Base-by-base conservation (phyloP, 2,329 filamentous ascomycete genomes). In the Colletotrichum brevisporum region DNA sequence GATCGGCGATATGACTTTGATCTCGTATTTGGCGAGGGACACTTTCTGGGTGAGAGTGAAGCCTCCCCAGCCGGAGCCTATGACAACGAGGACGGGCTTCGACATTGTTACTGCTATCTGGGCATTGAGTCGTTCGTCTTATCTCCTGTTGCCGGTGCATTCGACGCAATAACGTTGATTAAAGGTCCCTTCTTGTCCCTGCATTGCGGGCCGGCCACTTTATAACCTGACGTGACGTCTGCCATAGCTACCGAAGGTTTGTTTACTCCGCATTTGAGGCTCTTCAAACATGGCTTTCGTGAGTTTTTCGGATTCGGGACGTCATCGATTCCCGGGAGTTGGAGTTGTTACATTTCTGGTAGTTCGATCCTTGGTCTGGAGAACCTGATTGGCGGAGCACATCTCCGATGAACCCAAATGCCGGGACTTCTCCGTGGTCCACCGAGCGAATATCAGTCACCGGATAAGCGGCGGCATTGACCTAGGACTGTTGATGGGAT, bases 21-120 rank as follows among this genome's bases (percentile, higher is more conserved):
- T 95, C 81, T 98, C 98, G 90, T 98, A 99, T 89, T 99, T 99
- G 73, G 99, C 89, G 69, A 99, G 91, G 70, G 95, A 97, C 76
- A 99, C 94, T 53, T 95, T 94, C 2, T 69, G 66, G 12, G 66
- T 55, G 24, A 66, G 62, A 10, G 54, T 66, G 43, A 69, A 69
- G 1, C 66, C 66, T 75, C 85, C 96, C 96, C 96, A 99, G 75
- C 96, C 96, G 76, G 95, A 97, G 78, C 95, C 95, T 98, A 51
- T 61, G 10, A 69, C 43, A 9, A 57, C 62, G 47, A 69, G 61
- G 26, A 69, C 66, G 1, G 66, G 62, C 53, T 66, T 69, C 39
- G 47, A 26, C 45, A 36, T 57, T 24, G 9, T 15, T 15, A 16
- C 45, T 43, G 31, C 10, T 10, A 36, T 36, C 8, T 9, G 10